A percentile compares a stretch with the other conserved stretches of the same genome.
Evolutionary conservation across 306 rosid species (phyloP).

Genomic region (Trifolium fragiferum): DNA sequence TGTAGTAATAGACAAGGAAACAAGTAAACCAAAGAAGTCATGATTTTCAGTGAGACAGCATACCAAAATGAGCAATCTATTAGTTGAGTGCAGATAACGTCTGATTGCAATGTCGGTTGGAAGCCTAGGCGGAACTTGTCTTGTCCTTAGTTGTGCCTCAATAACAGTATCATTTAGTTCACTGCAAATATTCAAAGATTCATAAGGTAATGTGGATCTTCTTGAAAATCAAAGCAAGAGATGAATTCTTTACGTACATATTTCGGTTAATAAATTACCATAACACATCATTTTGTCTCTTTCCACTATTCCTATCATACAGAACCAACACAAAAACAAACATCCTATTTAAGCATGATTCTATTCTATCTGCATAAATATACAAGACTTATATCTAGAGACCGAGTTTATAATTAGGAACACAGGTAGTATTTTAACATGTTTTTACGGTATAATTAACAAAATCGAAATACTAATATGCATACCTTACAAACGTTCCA

Average conservation of each 20-base stretch:
- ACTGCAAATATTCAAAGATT: conserved; percentile 44
- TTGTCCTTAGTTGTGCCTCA: conserved; percentile 59
- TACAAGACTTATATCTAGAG: too few relatives aligned
- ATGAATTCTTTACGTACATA: conserved; percentile 22
- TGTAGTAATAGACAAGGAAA: conserved; percentile 10
- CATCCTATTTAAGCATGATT: conserved; percentile 2
- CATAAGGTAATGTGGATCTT: conserved; percentile 23
- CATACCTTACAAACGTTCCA: conserved; percentile 90
- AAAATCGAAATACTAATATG: conserved; percentile 17
- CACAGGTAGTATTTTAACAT: too few relatives aligned
- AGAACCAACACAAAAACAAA: conserved; percentile 1
- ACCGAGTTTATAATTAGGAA: too few relatives aligned
- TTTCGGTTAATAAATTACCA: conserved; percentile 5
- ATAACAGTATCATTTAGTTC: conserved; percentile 77
- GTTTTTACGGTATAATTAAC: not conserved
- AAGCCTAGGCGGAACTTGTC: conserved; percentile 68
- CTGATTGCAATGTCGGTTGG: conserved; percentile 63
- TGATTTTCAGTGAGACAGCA: conserved; percentile 38
- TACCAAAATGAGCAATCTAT: conserved; percentile 92
- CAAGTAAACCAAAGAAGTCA: conserved; percentile 13
- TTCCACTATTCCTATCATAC: conserved; percentile 16
- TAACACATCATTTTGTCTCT: not conserved
- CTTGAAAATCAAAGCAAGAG: conserved; percentile 12
- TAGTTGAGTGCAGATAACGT: conserved; percentile 62
- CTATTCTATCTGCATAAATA: not conserved